Evolutionary conservation across 2,329 filamentous ascomycete species (phyloP), one percentile per base, ranked within the genome.

Genomic region (Immersiporthe knoxdaviesiana): DNA sequence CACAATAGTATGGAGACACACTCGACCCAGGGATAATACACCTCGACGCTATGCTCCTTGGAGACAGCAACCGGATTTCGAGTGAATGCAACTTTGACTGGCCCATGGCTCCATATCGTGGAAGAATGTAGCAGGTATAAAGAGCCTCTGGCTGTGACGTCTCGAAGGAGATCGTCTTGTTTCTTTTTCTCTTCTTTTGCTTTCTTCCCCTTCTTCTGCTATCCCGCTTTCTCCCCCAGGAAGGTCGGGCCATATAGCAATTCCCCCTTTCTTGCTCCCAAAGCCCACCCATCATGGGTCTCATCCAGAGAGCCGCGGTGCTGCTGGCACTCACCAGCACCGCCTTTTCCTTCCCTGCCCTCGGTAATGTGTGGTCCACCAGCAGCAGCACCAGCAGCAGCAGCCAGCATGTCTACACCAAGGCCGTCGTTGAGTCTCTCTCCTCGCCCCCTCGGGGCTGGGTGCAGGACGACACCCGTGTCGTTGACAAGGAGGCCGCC

Each of bases 371-470:
- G 16, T 67, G 58, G 39, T 47, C 39, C 52, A 32, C n/a, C 37
- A 52, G 30, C 10, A 37, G 56, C 56, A 61, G n/a, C n/a, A n/a
- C 35, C 41, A 68, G 35, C n/a, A 65, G n/a, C n/a, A n/a, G 37
- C 39, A 62, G 30, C 35, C 41, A 68, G 35, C n/a, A 65, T 41
- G 35, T 30, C 18, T 66, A 69, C 37, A 64, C 52, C 37, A 63
- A 69, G 27, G 41, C 35, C 14, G 69, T 71, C 10, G 61, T 71
- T 8, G 69, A 69, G 61, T 69, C 67, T 30, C 61, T 71, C 0
- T 18, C 64, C n/a, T 58, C 67, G 21, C 69, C 67, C 37, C 69
- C 69, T 2, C 61, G 56, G 60, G 67, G 69, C 12, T 71, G 69
- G 69, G 64, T 67, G 16, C 65, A 67, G 67, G 62, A 71, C 21